Conservation (phyloP, 192 early-diverging fungal genomes). For the Chytriomyces hyalinus region DNA sequence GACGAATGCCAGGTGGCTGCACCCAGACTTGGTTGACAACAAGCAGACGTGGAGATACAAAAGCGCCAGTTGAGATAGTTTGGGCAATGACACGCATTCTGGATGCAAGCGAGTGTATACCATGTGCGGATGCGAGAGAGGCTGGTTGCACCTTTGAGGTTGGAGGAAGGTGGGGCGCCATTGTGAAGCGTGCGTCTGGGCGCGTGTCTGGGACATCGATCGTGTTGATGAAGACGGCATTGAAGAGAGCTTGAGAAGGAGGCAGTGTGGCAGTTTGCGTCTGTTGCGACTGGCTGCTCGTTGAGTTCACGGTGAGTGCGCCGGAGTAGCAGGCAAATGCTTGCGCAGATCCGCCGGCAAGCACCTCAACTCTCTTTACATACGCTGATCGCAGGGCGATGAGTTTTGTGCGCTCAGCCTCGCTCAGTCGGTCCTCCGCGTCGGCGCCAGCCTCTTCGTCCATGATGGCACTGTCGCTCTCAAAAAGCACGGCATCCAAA, state of each 20-base stretch:
- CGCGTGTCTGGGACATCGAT: background rate
- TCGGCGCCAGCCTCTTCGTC: background rate
- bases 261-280: background rate
- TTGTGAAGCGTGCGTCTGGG: background rate
- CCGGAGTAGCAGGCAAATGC: slow-evolving; percentile 9
- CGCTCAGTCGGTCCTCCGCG: background rate
- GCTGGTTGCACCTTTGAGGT: background rate
- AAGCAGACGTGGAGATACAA: slow-evolving; percentile 2
- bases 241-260: background rate
- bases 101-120: background rate
- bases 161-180: background rate
- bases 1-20: slow-evolving; percentile 10
- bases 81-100: slow-evolving; percentile 1
- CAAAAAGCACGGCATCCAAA: background rate
- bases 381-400: slow-evolving; percentile 5
- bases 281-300: background rate
- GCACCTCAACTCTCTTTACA: slow-evolving; percentile 15
- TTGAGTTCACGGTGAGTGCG: background rate
- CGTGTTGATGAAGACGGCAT: background rate
- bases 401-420: background rate
- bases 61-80: background rate
- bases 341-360: background rate
- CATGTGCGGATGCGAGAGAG: background rate
- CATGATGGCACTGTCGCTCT: background rate
- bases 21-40: background rate